Percentiles rank a stretch among this genome's conserved stretches.
These are phyloP conservation scores for Botrytis byssoidea DNA, from an alignment of 2,329 filamentous ascomycete species.

Conservation along the genomic window DNA sequence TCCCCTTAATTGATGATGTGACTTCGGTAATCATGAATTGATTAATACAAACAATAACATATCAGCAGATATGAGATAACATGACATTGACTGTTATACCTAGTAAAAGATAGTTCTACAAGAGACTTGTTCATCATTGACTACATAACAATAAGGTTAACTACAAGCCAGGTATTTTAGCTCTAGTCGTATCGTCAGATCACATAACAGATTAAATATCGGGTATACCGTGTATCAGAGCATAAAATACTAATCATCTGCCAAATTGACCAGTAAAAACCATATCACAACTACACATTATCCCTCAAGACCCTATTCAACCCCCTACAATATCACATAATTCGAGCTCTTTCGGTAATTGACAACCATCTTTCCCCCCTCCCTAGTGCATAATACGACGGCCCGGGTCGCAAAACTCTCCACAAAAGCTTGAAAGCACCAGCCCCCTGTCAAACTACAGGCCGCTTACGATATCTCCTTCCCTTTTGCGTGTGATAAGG, in stretches of 20 bases:
- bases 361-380: not conserved
- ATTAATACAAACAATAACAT: not conserved
- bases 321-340: not conserved
- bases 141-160: not conserved
- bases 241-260: not conserved
- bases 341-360: not conserved
- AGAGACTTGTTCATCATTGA: not conserved
- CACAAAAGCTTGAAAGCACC: slow-evolving; percentile 1
- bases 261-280: not conserved
- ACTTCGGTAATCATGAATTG: not conserved
- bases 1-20: not conserved
- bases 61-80: not conserved
- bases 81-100: not conserved
- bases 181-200: not conserved
- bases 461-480: not conserved
- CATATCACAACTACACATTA: not conserved
- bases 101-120: not conserved
- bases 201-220: not conserved
- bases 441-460: not conserved
- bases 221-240: not conserved
- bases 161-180: not conserved
- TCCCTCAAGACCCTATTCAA: not conserved
- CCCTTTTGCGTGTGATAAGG: not conserved
- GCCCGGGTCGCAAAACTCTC: not conserved
- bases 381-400: not conserved